Conservation (phyloP, 2,329 filamentous ascomycete genomes). For the Neophaeococcomyces mojaviensis region DNA sequence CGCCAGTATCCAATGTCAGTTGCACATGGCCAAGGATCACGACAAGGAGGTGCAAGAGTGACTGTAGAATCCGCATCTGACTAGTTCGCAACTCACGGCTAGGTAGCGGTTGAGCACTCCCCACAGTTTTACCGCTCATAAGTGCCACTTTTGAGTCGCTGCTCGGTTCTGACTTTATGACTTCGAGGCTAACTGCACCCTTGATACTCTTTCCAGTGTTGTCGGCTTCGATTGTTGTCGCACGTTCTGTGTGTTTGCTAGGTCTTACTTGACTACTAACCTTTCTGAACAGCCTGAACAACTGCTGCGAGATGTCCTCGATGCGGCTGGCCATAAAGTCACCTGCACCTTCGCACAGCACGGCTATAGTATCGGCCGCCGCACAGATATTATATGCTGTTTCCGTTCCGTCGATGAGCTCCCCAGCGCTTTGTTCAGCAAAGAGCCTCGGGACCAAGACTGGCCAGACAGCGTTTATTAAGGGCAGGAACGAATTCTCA, state of each 20-base stretch:
- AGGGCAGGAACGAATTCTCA: conserved; percentile 75
- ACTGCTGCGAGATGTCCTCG: conserved; percentile 55
- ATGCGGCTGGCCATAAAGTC: conserved; percentile 74
- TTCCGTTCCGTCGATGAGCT: conserved; percentile 22
- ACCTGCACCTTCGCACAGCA: conserved; percentile 64
- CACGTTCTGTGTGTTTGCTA: conserved; percentile 25
- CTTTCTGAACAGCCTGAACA: conserved; percentile 34
- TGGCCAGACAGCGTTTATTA: conserved; percentile 88
- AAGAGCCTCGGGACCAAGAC: conserved; percentile 62
- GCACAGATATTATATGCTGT: conserved; percentile 53
- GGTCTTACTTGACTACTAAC: conserved; percentile 29
- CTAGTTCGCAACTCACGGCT: conserved; percentile 5
- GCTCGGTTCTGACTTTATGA: not conserved
- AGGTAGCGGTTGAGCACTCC: not conserved
- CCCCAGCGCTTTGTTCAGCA: conserved; percentile 21
- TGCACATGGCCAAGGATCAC: conserved; percentile 33
- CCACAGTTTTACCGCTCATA: not conserved
- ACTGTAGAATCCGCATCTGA: conserved; percentile 12
- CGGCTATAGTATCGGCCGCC: conserved; percentile 60
- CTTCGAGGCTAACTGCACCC: not conserved
- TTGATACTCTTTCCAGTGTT: too few relatives aligned
- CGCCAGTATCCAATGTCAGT: conserved; percentile 32
- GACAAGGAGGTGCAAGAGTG: conserved; percentile 28
- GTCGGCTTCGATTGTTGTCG: too few relatives aligned
- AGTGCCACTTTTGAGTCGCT: not conserved